A percentile compares a stretch with the other conserved stretches of the same genome.
phyloP scores from a whole-genome alignment of 768 basidiomycete genomes.

The Agrocybe pediades region DNA sequence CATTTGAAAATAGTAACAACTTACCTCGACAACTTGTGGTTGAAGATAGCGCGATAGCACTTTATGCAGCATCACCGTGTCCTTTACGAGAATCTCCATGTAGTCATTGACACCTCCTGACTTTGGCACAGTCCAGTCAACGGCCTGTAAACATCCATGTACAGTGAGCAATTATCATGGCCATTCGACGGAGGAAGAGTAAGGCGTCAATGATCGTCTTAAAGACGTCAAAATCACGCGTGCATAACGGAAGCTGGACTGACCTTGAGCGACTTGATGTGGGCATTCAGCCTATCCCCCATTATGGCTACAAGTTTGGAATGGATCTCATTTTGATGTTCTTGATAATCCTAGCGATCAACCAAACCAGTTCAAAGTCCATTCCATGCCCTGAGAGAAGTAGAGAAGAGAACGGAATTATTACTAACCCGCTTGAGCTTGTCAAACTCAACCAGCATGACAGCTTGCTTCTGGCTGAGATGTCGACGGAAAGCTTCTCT shows the following conservation, averaged over 20 bases:
- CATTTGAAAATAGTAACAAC: too few species aligned
- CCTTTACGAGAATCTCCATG: slow-evolving; percentile 91
- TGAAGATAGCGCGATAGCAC: slow-evolving; percentile 91
- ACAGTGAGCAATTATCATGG: background rate
- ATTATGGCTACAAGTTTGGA: slow-evolving; percentile 97
- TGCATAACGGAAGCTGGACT: slow-evolving; percentile 5
- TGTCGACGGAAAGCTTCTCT: slow-evolving; percentile 94
- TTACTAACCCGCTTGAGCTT: slow-evolving; percentile 87
- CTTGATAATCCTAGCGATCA: slow-evolving; percentile 83
- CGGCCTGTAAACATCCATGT: slow-evolving; percentile 43
- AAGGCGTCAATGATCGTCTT: background rate
- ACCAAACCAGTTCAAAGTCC: slow-evolving; percentile 4
- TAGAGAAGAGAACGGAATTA: background rate
- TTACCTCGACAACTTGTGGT: slow-evolving; percentile 78
- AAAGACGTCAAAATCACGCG: slow-evolving; percentile 1
- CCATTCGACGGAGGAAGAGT: background rate
- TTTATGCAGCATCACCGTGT: slow-evolving; percentile 94
- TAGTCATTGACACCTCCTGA: slow-evolving; percentile 76
- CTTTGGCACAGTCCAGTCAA: slow-evolving; percentile 76
- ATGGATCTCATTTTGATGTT: slow-evolving; percentile 99
- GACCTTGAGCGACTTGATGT: slow-evolving; percentile 83
- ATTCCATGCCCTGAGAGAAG: too few species aligned
- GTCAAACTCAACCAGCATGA: slow-evolving; percentile 97
- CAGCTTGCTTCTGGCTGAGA: slow-evolving; percentile 91
- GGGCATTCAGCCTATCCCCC: slow-evolving; percentile 88